Conservation (phyloP, 495 filamentous ascomycete species). For the Neohortaea acidophila region DNA sequence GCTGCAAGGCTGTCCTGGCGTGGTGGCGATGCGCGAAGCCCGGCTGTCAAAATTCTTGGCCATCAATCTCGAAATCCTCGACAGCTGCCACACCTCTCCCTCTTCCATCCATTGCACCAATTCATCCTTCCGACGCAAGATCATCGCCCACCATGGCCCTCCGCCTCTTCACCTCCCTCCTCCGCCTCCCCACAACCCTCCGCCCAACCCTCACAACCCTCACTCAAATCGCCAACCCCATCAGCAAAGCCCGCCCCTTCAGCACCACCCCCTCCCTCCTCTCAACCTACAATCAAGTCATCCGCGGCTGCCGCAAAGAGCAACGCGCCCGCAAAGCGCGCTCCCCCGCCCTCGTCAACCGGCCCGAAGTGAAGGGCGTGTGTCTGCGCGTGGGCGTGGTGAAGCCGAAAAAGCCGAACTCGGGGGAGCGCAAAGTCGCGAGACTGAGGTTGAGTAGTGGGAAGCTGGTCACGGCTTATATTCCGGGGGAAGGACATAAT, state of each 20-base stretch:
- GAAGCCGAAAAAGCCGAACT: slow-evolving; percentile 98
- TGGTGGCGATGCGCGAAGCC: too few relatives aligned
- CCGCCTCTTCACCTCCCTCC: slow-evolving; percentile 6
- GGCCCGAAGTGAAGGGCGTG: slow-evolving; percentile 82
- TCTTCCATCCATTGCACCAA: too few relatives aligned
- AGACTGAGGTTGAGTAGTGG: slow-evolving; percentile 78
- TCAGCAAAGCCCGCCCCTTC: slow-evolving; percentile 12
- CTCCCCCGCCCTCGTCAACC: slow-evolving; percentile 65
- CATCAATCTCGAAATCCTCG: too few relatives aligned
- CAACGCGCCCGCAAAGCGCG: slow-evolving; percentile 67
- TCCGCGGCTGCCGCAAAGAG: slow-evolving; percentile 54
- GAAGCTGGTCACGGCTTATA: slow-evolving; percentile 75
- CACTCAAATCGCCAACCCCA: not conserved
- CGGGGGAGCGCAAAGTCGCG: slow-evolving; percentile 82
- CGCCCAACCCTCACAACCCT: slow-evolving; percentile 6
- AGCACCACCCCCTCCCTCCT: slow-evolving; percentile 9
- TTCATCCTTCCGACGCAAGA: too few relatives aligned
- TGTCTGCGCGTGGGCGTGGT: slow-evolving; percentile 83
- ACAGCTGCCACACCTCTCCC: too few relatives aligned
- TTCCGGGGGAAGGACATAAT: slow-evolving; percentile 95
- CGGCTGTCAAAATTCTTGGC: too few relatives aligned
- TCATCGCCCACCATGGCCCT: slow-evolving; percentile 9
- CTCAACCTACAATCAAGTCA: slow-evolving; percentile 32
- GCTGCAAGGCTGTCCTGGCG: too few relatives aligned
- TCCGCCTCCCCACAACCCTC: slow-evolving; percentile 13